Evolutionary conservation across 345 rosid genomes (phyloP), one percentile per base, ranked within the genome.

Genomic region (Gynandropsis gynandra): DNA sequence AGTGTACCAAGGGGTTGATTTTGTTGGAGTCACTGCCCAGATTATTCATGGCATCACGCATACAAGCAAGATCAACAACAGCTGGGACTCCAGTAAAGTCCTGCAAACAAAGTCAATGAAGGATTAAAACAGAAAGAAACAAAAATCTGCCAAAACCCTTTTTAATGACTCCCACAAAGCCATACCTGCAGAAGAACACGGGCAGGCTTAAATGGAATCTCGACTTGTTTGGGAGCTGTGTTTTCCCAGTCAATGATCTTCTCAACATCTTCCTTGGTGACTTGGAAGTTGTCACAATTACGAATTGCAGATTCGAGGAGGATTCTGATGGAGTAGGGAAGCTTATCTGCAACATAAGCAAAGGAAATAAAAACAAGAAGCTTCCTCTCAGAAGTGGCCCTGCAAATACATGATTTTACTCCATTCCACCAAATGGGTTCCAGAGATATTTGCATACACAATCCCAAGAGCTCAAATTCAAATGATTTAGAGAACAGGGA

Each of bases 81-180:
- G 89, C 99, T 27, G 99, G 99, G 20, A 93, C 99, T n/a, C 99
- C 99, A 55, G 99, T 93, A 74, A 93, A 88, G 73, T 88, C 99
- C 99, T 93, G 79, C 42, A 35, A 59, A 55, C 44, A 51, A 8
- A 64, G 9, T 32, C 59, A 35, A 19, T 10, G 18, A 37, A 14
- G 17, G 18, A 58, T 51, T 54, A 32, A 7, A 32, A 54, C 4
- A 19, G 42, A 17, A 42, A 52, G 0, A 43, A 57, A n/a, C n/a
- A n/a, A n/a, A n/a, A n/a, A n/a, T n/a, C n/a, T n/a, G n/a, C n/a
- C n/a, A n/a, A n/a, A n/a, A n/a, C n/a, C n/a, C n/a, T n/a, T n/a
- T n/a, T n/a, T n/a, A n/a, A n/a, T n/a, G n/a, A n/a, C n/a, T 1
- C 7, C n/a, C n/a, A 46, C 14, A 14, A 20, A 32, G 18, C 0